Conservation (phyloP, 805 yeast species). For the Candida alai region DNA sequence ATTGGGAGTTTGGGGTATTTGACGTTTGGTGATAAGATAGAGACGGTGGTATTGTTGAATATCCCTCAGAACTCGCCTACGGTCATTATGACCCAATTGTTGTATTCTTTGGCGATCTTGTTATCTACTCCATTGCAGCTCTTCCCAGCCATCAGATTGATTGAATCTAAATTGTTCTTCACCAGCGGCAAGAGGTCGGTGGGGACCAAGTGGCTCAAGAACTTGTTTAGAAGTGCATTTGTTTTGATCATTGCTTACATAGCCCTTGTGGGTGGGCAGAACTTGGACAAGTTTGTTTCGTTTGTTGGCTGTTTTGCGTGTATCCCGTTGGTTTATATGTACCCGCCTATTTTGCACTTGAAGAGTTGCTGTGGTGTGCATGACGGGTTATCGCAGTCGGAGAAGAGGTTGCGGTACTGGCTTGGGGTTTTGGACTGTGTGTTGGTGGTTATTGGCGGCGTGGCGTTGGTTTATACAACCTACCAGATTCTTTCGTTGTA, state of each 20-base stretch:
- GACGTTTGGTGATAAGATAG: slow-evolving; percentile 59
- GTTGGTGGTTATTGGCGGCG: slow-evolving; percentile 52
- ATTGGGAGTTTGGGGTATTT: slow-evolving; percentile 68
- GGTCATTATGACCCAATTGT: slow-evolving; percentile 62
- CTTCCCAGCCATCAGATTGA: slow-evolving; percentile 72
- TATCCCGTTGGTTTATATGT: slow-evolving; percentile 80
- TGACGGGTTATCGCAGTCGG: slow-evolving; percentile 12
- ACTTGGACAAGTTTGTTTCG: slow-evolving; percentile 71
- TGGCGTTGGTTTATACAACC: slow-evolving; percentile 66
- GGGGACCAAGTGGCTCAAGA: slow-evolving; percentile 63
- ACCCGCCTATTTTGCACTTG: slow-evolving; percentile 75
- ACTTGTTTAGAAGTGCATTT: slow-evolving; percentile 49
- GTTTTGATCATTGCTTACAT: slow-evolving; percentile 53
- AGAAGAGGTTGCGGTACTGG: slow-evolving; percentile 28
- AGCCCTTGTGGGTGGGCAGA: slow-evolving; percentile 65
- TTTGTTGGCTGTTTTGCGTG: slow-evolving; percentile 84
- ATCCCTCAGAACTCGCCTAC: slow-evolving; percentile 64
- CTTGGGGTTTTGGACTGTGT: slow-evolving; percentile 44
- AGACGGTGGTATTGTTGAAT: slow-evolving; percentile 69
- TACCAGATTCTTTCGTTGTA: no score
- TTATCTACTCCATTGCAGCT: slow-evolving; percentile 78
- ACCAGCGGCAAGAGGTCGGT: slow-evolving; percentile 56
- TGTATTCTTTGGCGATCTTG: slow-evolving; percentile 71
- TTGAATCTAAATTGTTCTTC: slow-evolving; percentile 58
- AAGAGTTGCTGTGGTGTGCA: slow-evolving; percentile 41